Evolutionary conservation across 2,329 filamentous ascomycete genomes (phyloP).

Genomic region (Fusarium tupiense): DNA sequence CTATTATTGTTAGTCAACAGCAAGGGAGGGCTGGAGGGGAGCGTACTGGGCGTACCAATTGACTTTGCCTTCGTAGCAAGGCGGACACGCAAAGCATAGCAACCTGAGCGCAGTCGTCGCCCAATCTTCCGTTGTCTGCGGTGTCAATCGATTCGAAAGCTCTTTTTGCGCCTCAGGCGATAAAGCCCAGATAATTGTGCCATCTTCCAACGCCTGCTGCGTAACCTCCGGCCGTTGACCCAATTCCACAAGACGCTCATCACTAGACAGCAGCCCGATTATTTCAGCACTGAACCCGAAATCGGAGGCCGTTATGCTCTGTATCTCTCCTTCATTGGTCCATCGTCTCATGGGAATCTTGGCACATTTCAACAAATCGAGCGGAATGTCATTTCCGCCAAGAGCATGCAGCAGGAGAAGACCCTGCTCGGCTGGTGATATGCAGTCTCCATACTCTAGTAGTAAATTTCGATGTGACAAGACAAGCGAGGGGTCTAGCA

Average conservation of each 20-base stretch:
- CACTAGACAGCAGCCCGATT: constrained; percentile 27
- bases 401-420: constrained; percentile 41
- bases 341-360: constrained; percentile 38
- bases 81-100: constrained; percentile 45
- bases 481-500: constrained; percentile 10
- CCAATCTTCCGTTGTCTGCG: constrained; percentile 35
- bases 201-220: constrained; percentile 31
- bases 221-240: constrained; percentile 20
- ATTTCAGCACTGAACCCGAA: constrained; percentile 40
- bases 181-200: constrained; percentile 32
- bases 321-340: constrained; percentile 42
- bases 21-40: accelerated
- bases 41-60: constrained; percentile 45
- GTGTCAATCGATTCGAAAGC: background rate
- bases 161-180: background rate
- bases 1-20: constrained; percentile 20
- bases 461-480: constrained; percentile 41
- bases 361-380: constrained; percentile 37
- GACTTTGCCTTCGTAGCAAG: constrained; percentile 46
- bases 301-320: constrained; percentile 26
- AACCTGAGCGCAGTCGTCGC: constrained; percentile 34
- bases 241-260: constrained; percentile 7
- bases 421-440: constrained; percentile 39
- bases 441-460: constrained; percentile 39
- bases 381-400: constrained; percentile 35